A percentile compares a stretch with the other conserved stretches of the same genome.
Conservation (phyloP, 768 basidiomycete species). For the Boletus huronensis region DNA sequence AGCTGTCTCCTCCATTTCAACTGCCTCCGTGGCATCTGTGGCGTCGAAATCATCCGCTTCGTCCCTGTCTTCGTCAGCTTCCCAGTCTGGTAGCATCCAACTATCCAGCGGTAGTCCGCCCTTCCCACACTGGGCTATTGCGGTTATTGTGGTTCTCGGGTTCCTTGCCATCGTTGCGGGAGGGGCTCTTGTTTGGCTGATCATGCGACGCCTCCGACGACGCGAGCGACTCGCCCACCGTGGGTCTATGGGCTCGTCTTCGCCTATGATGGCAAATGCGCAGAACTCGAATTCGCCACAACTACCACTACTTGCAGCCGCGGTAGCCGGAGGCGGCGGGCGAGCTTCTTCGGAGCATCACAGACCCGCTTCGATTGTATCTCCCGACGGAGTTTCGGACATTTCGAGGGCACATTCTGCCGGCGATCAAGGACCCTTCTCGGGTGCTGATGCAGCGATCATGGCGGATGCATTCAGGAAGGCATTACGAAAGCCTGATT, state of each 20-base stretch:
- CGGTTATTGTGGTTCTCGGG: constrained; percentile 82
- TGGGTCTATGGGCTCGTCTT: constrained; percentile 73
- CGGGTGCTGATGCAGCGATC: constrained; percentile 83
- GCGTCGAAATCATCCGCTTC: constrained; percentile 37
- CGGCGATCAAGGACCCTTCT: constrained; percentile 69
- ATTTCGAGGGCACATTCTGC: constrained; percentile 58
- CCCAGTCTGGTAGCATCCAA: constrained; percentile 46
- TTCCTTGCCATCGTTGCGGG: constrained; percentile 75
- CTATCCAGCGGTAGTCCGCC: constrained; percentile 29
- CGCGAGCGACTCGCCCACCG: constrained; percentile 52
- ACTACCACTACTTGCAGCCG: constrained; percentile 46
- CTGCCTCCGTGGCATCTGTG: constrained; percentile 38
- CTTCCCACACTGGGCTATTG: constrained; percentile 90
- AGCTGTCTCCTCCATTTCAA: constrained; percentile 31
- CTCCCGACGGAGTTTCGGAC: constrained; percentile 74
- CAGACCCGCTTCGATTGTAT: constrained; percentile 39
- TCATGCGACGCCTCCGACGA: constrained; percentile 64
- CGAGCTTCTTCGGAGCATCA: constrained; percentile 33
- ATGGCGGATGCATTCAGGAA: constrained; percentile 92
- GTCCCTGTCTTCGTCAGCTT: constrained; percentile 17
- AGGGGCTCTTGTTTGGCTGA: constrained; percentile 66
- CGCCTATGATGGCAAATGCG: constrained; percentile 77
- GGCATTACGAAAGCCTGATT: constrained; percentile 86
- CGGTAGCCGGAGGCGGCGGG: constrained; percentile 31
- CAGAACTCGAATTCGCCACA: constrained; percentile 40